Evolutionary conservation across 768 basidiomycete species (phyloP).

Genomic region (Polyporus arcularius): DNA sequence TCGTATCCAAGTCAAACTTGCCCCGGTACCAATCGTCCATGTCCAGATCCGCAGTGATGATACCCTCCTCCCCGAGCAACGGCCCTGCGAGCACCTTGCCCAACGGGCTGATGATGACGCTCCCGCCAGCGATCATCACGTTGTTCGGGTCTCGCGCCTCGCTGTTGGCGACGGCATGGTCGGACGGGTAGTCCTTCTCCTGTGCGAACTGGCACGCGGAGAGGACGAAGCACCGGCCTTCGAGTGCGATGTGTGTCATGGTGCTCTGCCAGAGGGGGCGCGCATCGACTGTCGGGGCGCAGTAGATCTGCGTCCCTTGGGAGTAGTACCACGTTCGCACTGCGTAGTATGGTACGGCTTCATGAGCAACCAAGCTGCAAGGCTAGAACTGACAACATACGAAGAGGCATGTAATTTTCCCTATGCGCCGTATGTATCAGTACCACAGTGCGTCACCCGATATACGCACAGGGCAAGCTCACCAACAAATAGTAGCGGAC

Average conservation of each 20-base stretch:
- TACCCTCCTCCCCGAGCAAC: constrained; percentile 49
- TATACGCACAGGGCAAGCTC: constrained; percentile 18
- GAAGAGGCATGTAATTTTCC: constrained; percentile 72
- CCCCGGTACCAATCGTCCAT: constrained; percentile 56
- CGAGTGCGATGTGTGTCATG: constrained; percentile 65
- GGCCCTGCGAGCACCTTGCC: constrained; percentile 64
- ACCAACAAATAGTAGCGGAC: constrained; percentile 63
- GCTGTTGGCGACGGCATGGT: constrained; percentile 44
- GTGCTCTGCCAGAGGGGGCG: constrained; percentile 56
- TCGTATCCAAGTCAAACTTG: constrained; percentile 63
- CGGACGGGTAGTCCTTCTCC: constrained; percentile 53
- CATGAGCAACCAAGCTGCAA: not conserved
- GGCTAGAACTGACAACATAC: constrained; percentile 42
- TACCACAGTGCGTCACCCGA: not conserved
- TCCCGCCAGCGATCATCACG: constrained; percentile 63
- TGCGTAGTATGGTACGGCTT: constrained; percentile 21
- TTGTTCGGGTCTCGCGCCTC: constrained; percentile 44
- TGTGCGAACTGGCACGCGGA: constrained; percentile 61
- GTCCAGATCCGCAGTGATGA: constrained; percentile 59
- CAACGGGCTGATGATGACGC: constrained; percentile 58
- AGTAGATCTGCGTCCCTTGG: constrained; percentile 59
- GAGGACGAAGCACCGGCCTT: constrained; percentile 71
- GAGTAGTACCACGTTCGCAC: constrained; percentile 64
- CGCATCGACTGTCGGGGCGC: constrained; percentile 66
- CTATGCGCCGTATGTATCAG: constrained; percentile 31